Evolutionary conservation across 2,329 filamentous ascomycete genomes (phyloP).

Genomic region (Chaetothyriales sp.): DNA sequence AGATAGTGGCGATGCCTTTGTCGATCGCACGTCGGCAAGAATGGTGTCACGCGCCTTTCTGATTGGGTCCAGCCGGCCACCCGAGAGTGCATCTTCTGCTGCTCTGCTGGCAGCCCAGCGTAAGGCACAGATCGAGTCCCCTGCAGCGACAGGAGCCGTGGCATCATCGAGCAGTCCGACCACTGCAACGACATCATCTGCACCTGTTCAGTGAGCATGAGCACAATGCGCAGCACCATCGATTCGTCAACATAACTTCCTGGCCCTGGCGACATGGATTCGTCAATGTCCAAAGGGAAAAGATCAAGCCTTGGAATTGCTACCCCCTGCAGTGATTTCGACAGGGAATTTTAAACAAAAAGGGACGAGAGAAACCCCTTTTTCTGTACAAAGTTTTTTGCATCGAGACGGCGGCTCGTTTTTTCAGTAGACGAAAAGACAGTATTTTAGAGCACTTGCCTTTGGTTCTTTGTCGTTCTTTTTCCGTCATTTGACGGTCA

Average conservation of each 20-base stretch:
- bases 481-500: constrained; percentile 10
- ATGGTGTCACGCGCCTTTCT: constrained; percentile 42
- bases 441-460: constrained; percentile 2
- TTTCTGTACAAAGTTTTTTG: constrained; percentile 4
- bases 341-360: constrained; percentile 15
- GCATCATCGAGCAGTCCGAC: background rate
- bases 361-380: constrained; percentile 16
- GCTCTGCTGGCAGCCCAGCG: constrained; percentile 1
- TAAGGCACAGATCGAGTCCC: constrained; percentile 4
- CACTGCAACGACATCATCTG: background rate
- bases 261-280: too few species aligned
- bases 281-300: too few species aligned
- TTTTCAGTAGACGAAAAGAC: constrained; percentile 5
- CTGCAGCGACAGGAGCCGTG: background rate
- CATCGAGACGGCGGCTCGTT: constrained; percentile 13
- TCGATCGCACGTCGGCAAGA: constrained; percentile 21
- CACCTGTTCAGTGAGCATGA: background rate
- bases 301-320: background rate
- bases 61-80: constrained; percentile 9
- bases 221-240: background rate
- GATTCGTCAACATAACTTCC: background rate
- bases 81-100: constrained; percentile 6
- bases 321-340: constrained; percentile 6
- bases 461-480: constrained; percentile 6
- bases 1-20: constrained; percentile 3